Evolutionary conservation across 352 stramenopile genomes (phyloP).

Genomic region (Globisporangium radiosum): DNA sequence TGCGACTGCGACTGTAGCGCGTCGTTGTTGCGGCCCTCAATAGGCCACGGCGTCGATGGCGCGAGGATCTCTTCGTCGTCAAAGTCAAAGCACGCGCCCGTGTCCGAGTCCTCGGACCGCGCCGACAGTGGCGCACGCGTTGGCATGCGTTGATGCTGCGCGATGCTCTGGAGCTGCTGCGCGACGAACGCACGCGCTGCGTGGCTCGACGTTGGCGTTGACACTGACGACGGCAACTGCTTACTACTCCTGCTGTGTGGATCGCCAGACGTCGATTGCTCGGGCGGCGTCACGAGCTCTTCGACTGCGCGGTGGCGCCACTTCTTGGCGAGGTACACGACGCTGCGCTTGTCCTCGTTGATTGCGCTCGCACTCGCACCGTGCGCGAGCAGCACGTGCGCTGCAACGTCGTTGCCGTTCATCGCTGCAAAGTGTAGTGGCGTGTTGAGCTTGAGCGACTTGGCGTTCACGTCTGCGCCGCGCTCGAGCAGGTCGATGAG

Average conservation of each 20-base stretch:
- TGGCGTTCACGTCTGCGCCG: constrained; percentile 57
- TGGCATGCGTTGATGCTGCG: constrained; percentile 6
- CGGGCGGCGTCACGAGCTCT: constrained; percentile 43
- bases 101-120: constrained; percentile 44
- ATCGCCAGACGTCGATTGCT: constrained; percentile 2
- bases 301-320: constrained; percentile 57
- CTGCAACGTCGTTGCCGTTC: constrained; percentile 68
- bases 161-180: constrained; percentile 8
- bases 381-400: constrained; percentile 42
- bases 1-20: not conserved
- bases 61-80: constrained; percentile 48
- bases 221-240: not conserved
- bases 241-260: constrained; percentile 5
- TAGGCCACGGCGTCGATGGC: not conserved
- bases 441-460: constrained; percentile 69
- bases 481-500: constrained; percentile 38
- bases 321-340: constrained; percentile 72
- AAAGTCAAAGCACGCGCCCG: constrained; percentile 33
- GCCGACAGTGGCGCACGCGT: constrained; percentile 21
- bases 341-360: constrained; percentile 72
- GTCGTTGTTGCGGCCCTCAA: not conserved
- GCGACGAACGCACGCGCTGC: not conserved
- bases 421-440: constrained; percentile 73
- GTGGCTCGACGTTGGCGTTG: not conserved
- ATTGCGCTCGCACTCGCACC: constrained; percentile 56